These are phyloP conservation scores for Holtermannia corniformis DNA, from an alignment of 768 basidiomycete species.

Conservation along the genomic window DNA sequence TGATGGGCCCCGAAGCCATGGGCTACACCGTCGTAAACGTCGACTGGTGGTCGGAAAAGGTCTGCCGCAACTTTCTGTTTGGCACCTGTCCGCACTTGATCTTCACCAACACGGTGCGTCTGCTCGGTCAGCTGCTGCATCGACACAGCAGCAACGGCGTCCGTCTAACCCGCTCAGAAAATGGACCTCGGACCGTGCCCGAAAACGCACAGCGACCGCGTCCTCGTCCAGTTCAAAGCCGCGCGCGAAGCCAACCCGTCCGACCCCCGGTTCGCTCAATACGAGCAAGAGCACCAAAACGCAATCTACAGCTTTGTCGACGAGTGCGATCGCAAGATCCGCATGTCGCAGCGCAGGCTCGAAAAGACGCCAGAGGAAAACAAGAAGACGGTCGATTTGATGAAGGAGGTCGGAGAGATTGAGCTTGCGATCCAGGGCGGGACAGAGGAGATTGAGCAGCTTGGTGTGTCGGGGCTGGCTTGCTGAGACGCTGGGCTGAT, in stretches of 20 bases:
- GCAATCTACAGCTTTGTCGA: slow-evolving; percentile 95
- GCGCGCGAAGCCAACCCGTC: slow-evolving; percentile 65
- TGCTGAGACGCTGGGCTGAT: slow-evolving; percentile 28
- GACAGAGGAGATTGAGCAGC: slow-evolving; percentile 91
- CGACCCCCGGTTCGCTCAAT: slow-evolving; percentile 72
- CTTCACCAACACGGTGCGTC: slow-evolving; percentile 89
- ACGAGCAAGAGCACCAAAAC: slow-evolving; percentile 91
- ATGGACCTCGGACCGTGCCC: slow-evolving; percentile 99
- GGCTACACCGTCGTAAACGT: slow-evolving; percentile 87
- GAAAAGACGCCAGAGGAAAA: slow-evolving; percentile 99
- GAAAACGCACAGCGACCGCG: slow-evolving; percentile 86
- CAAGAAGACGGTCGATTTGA: slow-evolving; percentile 95
- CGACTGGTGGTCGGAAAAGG: slow-evolving; percentile 87
- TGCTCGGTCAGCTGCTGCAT: not conserved
- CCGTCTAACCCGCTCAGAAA: slow-evolving; percentile 59
- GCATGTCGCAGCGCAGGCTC: slow-evolving; percentile 81
- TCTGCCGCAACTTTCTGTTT: slow-evolving; percentile 94
- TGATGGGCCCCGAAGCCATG: slow-evolving; percentile 99
- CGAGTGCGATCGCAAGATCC: slow-evolving; percentile 93
- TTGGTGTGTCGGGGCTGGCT: slow-evolving; percentile 50
- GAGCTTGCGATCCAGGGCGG: slow-evolving; percentile 97
- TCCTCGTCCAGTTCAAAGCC: slow-evolving; percentile 79
- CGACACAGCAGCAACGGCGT: not conserved
- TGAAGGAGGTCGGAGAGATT: slow-evolving; percentile 99
- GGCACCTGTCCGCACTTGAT: slow-evolving; percentile 97